Evolutionary conservation across 140 eudicot species (phyloP), one percentile per base, ranked within the genome.

Genomic region (Flaveria floridana): DNA sequence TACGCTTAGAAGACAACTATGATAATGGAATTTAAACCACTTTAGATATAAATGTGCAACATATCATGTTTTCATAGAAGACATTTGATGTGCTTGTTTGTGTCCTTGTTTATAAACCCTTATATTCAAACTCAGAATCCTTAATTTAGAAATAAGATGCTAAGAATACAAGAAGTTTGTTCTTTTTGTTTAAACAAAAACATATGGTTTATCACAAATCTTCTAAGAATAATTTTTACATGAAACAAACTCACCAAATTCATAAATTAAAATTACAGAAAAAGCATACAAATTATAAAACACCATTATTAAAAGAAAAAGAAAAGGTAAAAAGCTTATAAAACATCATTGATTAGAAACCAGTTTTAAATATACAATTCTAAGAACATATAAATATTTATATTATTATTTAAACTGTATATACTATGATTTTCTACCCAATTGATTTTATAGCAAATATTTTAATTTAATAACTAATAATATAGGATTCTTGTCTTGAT

Each of bases 191-290:
- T 37, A 65, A 65, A 39, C 26, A 37, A 37, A 66, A 42, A 42
- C 39, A 42, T 18, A 44, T 68, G 57, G 10, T 20, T 46, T 44
- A 68, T 6, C 34, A 19, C 1, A 44, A 20, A 20, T 39, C 37
- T 20, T 7, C 28, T 65, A 37, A 15, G 70, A 65, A 39, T 8
- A n/a, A 37, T 16, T 37, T 37, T 65, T 16, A 65, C 71, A 65
- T 37, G 18, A 65, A 65, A 39, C 71, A 52, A 65, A 65, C 28
- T 65, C 71, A 65, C 41, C 30, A 65, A 39, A 39, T 65, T 9
- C 41, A 0, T n/a, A 64, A 28, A 30, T 10, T 61, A 65, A 7
- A 65, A 3, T 34, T 10, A 10, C 8, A 23, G 25, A 64, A n/a
- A 39, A 65, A 2, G 70, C 37, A 65, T 28, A 6, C 7, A 65